Conservation (phyloP, 305 asterid species). For the Coffea humblotiana region DNA sequence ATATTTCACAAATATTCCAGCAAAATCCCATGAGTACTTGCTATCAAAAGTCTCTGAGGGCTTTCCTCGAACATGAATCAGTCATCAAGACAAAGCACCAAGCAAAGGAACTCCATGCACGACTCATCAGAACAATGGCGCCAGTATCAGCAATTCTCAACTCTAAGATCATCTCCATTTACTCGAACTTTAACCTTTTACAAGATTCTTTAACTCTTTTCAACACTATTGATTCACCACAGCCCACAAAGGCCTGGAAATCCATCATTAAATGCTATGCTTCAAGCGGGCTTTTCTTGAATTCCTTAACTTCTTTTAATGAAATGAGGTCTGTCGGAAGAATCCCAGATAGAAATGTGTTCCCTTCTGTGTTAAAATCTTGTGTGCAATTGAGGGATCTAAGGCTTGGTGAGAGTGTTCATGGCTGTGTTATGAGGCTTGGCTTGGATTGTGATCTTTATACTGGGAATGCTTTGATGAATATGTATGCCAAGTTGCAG, state of each 20-base stretch:
- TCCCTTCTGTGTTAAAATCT: constrained; percentile 75
- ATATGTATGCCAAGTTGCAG: constrained; percentile 78
- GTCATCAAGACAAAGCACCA: constrained; percentile 59
- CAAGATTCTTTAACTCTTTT: constrained; percentile 59
- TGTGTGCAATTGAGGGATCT: constrained; percentile 61
- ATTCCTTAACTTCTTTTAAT: constrained; percentile 54
- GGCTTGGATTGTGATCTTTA: constrained; percentile 71
- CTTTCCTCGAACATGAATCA: constrained; percentile 42
- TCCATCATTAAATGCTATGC: constrained; percentile 73
- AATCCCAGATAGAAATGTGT: constrained; percentile 64
- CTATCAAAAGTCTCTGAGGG: constrained; percentile 24
- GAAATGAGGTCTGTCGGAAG: constrained; percentile 64
- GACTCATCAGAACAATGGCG: constrained; percentile 41
- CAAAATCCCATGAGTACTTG: constrained; percentile 33
- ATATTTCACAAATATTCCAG: neutral
- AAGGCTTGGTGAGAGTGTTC: constrained; percentile 69
- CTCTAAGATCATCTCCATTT: constrained; percentile 54
- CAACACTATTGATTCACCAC: constrained; percentile 39
- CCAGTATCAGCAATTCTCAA: constrained; percentile 31
- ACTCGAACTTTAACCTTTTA: constrained; percentile 67
- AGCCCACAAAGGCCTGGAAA: constrained; percentile 74
- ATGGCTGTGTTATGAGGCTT: constrained; percentile 61
- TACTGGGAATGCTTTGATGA: constrained; percentile 85
- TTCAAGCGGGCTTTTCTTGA: constrained; percentile 46
- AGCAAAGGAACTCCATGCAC: constrained; percentile 84